These are phyloP conservation scores for Rusavskia elegans DNA, from an alignment of 495 filamentous ascomycete species.

Conservation along the genomic window DNA sequence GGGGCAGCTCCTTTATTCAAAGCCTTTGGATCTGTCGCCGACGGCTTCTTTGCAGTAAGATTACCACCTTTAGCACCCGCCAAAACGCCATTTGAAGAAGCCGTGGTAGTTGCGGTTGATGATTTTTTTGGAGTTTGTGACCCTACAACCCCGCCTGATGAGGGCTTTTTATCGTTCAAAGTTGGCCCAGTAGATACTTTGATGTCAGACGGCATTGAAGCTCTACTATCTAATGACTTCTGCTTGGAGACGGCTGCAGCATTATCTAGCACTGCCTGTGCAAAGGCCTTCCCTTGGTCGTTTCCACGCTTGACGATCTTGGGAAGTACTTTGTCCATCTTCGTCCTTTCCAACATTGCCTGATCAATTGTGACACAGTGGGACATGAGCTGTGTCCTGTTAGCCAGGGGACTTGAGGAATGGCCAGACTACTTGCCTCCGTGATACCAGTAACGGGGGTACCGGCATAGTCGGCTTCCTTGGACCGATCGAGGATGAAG, in stretches of 20 bases:
- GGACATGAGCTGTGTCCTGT: conserved; percentile 35
- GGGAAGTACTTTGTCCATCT: conserved; percentile 46
- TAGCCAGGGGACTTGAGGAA: conserved; percentile 7
- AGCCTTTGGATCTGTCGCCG: not conserved
- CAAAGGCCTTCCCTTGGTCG: conserved; percentile 38
- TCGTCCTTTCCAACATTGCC: conserved; percentile 45
- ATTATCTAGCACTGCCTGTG: conserved; percentile 40
- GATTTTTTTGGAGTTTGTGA: conserved; percentile 25
- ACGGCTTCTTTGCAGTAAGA: not conserved
- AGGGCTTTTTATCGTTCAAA: conserved; percentile 29
- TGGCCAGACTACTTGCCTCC: conserved; percentile 23
- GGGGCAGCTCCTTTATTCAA: conserved; percentile 18
- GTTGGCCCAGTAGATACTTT: conserved; percentile 18
- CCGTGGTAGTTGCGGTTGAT: conserved; percentile 18
- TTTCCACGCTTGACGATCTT: conserved; percentile 53
- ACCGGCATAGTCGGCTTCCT: conserved; percentile 48
- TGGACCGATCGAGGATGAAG: conserved; percentile 50
- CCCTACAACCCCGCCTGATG: conserved; percentile 25
- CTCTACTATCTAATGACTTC: conserved; percentile 26
- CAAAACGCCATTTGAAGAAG: not conserved
- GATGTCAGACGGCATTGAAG: conserved; percentile 1
- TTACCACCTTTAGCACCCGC: conserved; percentile 5
- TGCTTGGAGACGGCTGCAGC: conserved; percentile 37
- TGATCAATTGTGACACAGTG: conserved; percentile 48
- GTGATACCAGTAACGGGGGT: conserved; percentile 47